Base-by-base conservation (phyloP, 768 basidiomycete genomes). In the Psilocybe subaeruginosa region DNA sequence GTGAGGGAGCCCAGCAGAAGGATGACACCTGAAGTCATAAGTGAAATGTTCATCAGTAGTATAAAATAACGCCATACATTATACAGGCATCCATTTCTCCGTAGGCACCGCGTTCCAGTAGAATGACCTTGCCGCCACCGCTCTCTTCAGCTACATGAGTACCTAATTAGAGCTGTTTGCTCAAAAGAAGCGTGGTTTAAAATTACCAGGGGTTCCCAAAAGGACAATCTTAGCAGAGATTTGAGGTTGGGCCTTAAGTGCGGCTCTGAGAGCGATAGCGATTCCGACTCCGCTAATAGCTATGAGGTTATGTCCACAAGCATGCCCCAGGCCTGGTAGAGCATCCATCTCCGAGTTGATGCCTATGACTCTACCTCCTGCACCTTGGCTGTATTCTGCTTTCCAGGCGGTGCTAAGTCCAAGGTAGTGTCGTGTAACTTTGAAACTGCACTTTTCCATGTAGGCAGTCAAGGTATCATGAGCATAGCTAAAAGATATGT, bases 241-340 rank as follows among this genome's bases (percentile, higher is more conserved):
- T 66, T 85, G 53, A 43, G 60, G 76, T 70, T 87, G 85, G 55
- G 81, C 77, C 73, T 86, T 76, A 62, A 93, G 70, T 29, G 88
- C 91, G 54, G 85, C 80, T 70, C 88, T 89, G 55, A 93, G 80
- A 35, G 89, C 89, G 57, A 94, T 73, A 31, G 91, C 91, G 47
- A 88, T 77, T 39, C 88, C 92, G 35, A 91, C 85, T 43, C 91
- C 92, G 64, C 86, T 85, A 66, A 88, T 83, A 49, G 92, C 92
- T 65, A 93, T 93, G 63, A 94, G 79, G 72, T 93, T 93, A 73
- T 94, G 92, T 0, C 92, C 92, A 69, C 92, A 93, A 0, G 84
- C 90, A 70, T 87, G 78, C 73, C 87, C 74, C 77, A 90, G 76
- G 7, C 83, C 81, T 39, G 73, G 75, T 19, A 87, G 74, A 8